These are phyloP conservation scores for Spatholobus suberectus DNA, from an alignment of 306 rosid genomes.

Conservation along the genomic window DNA sequence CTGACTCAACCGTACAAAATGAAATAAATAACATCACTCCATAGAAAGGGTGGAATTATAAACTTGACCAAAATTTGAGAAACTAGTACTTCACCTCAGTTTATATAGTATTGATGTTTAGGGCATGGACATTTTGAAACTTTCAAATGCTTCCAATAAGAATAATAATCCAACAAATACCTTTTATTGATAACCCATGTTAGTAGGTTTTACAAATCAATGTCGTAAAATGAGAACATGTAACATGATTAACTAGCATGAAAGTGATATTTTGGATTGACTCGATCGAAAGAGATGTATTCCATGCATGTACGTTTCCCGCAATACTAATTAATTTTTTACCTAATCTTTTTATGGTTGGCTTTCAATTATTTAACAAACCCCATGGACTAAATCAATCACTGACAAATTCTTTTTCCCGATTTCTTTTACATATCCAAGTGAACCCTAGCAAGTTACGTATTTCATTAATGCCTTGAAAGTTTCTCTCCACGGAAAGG, in stretches of 20 bases:
- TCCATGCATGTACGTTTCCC: background rate
- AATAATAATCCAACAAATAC: background rate
- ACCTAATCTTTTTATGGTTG: background rate
- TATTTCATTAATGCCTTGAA: background rate
- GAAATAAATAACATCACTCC: background rate
- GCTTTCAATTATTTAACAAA: background rate
- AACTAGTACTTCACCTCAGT: background rate
- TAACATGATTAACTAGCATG: background rate
- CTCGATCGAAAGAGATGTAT: background rate
- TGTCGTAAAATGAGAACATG: background rate
- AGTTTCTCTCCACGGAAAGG: constrained; percentile 30
- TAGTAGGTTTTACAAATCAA: background rate
- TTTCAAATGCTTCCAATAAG: background rate
- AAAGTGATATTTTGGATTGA: background rate
- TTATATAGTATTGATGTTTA: background rate
- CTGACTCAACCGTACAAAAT: no score
- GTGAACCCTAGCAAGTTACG: background rate
- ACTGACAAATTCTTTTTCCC: constrained; percentile 13
- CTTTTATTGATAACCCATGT: background rate
- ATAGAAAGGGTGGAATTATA: background rate
- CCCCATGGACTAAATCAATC: constrained; percentile 35
- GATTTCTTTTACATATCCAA: background rate
- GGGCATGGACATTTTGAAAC: background rate
- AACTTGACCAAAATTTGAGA: background rate
- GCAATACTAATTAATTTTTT: background rate